These are phyloP conservation scores for Russula abietina DNA, from an alignment of 768 basidiomycete species.

Conservation along the genomic window DNA sequence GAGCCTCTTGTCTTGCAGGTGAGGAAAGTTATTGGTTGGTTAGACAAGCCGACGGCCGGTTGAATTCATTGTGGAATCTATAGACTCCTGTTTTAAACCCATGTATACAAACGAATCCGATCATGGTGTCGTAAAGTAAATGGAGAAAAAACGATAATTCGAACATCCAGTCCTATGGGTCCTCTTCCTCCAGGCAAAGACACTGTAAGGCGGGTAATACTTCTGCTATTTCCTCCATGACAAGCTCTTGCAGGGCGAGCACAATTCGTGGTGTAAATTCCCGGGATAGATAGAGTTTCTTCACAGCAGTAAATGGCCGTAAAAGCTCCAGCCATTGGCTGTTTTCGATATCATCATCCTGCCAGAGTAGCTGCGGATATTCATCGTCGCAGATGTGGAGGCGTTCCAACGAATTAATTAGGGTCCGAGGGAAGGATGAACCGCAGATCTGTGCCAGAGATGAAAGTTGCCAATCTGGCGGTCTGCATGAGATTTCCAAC, in stretches of 20 bases:
- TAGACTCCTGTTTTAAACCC: too few species aligned
- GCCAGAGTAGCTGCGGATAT: not conserved
- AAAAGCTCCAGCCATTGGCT: not conserved
- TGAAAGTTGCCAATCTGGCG: not conserved
- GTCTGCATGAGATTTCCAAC: not conserved
- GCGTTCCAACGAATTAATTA: not conserved
- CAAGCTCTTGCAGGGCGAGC: not conserved
- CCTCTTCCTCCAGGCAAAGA: not conserved
- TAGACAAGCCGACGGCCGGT: not conserved
- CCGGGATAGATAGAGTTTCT: not conserved
- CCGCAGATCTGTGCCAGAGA: not conserved
- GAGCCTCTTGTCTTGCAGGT: too few species aligned
- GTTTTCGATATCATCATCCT: not conserved
- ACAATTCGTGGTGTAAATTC: not conserved
- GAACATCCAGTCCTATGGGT: not conserved
- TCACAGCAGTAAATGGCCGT: not conserved
- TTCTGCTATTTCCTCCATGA: not conserved
- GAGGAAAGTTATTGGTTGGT: not conserved
- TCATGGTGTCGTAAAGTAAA: too few species aligned
- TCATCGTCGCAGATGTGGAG: not conserved
- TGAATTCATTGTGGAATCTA: too few species aligned
- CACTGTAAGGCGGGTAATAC: not conserved
- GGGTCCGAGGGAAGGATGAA: not conserved
- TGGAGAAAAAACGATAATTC: too few species aligned
- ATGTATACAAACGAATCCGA: too few species aligned